Evolutionary conservation across 1,139 yeast genomes (phyloP).

Genomic region (Kodamaea fungicola): DNA sequence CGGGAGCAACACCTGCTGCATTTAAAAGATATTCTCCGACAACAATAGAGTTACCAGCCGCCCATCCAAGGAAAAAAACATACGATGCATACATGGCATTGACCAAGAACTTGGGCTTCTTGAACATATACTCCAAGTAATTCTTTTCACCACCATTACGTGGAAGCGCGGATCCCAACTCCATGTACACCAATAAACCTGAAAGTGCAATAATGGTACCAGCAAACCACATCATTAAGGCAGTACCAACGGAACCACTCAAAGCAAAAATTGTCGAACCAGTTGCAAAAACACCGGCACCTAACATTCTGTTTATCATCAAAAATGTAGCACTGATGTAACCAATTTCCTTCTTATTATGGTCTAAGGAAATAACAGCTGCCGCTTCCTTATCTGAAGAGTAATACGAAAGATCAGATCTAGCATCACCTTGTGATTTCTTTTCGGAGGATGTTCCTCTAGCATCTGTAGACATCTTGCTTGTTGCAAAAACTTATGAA

Average conservation of each 20-base stretch:
- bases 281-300: conserved; percentile 85
- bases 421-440: conserved; percentile 7
- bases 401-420: conserved; percentile 14
- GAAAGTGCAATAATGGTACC: conserved; percentile 73
- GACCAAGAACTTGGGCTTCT: conserved; percentile 64
- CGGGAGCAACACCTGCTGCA: conserved; percentile 68
- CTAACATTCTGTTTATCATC: conserved; percentile 77
- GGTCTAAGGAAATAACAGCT: conserved; percentile 45
- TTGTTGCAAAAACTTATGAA: conserved; percentile 2
- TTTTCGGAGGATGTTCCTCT: conserved; percentile 7
- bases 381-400: conserved; percentile 23
- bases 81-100: conserved; percentile 76
- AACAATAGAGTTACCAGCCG: conserved; percentile 66
- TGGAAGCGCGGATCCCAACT: conserved; percentile 80
- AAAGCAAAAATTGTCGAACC: conserved; percentile 71
- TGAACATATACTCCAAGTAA: conserved; percentile 70
- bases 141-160: conserved; percentile 88
- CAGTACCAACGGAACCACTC: conserved; percentile 73
- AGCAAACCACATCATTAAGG: conserved; percentile 71
- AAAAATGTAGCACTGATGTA: conserved; percentile 64
- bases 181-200: conserved; percentile 77
- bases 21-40: conserved; percentile 52
- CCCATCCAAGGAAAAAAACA: conserved; percentile 79
- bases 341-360: conserved; percentile 59
- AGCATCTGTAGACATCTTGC: no score